Evolutionary conservation across 306 rosid genomes (phyloP).

Genomic region (Cucurbita maxima): DNA sequence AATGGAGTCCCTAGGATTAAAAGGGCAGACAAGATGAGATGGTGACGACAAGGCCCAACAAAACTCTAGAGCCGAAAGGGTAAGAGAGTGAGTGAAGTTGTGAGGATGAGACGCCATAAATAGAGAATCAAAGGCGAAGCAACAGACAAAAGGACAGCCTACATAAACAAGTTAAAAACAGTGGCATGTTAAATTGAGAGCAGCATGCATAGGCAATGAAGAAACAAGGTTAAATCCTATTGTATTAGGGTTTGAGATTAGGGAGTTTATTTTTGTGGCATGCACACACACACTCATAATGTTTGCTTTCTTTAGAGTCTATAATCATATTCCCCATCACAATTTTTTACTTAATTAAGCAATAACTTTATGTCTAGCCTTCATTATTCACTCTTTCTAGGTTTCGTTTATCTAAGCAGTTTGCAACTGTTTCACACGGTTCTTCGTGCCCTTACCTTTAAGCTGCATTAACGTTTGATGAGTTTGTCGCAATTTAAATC

Average conservation of each 20-base stretch:
- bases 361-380: background rate
- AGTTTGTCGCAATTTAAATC: background rate
- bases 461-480: background rate
- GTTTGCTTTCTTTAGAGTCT: background rate
- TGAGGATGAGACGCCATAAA: background rate
- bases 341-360: background rate
- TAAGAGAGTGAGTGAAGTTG: background rate
- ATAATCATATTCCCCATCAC: background rate
- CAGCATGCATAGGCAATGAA: background rate
- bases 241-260: background rate
- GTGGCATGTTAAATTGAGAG: background rate
- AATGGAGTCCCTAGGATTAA: background rate
- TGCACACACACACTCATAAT: conserved; percentile 1
- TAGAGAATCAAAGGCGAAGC: background rate
- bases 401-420: background rate
- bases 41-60: background rate
- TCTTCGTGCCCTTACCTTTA: background rate
- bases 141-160: background rate
- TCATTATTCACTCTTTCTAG: background rate
- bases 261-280: background rate
- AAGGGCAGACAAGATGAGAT: background rate
- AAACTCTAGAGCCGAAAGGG: background rate
- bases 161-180: background rate
- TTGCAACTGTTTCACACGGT: background rate
- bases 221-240: background rate